Percentiles rank a stretch among this genome's conserved stretches.
These are phyloP conservation scores for Penicillium angulare DNA, from an alignment of 495 filamentous ascomycete species.

Conservation along the genomic window DNA sequence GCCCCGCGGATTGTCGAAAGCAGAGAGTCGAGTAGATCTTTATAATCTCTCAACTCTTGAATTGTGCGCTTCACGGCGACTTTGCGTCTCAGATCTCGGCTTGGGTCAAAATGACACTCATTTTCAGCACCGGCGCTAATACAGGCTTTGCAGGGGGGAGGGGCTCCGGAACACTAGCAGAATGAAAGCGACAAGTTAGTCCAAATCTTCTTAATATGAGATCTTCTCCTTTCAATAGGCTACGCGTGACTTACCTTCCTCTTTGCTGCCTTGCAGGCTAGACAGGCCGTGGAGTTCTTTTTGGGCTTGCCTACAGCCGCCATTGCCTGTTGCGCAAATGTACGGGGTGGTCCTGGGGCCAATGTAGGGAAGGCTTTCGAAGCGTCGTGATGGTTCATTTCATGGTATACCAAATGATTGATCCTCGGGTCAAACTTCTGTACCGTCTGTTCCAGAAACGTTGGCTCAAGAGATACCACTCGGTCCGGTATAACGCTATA, in stretches of 20 bases:
- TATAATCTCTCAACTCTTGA: conserved; percentile 35
- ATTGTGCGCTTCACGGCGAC: conserved; percentile 38
- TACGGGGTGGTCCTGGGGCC: conserved; percentile 31
- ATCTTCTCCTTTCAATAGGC: background rate
- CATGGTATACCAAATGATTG: background rate
- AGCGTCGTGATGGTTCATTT: conserved; percentile 26
- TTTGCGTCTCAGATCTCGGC: conserved; percentile 40
- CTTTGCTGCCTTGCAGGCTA: conserved; percentile 42
- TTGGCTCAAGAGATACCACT: conserved; percentile 2
- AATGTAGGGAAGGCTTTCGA: conserved; percentile 29
- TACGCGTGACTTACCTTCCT: conserved; percentile 38
- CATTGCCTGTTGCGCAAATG: conserved; percentile 16
- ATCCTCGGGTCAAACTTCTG: background rate
- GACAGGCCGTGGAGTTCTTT: conserved; percentile 44
- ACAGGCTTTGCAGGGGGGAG: conserved; percentile 41
- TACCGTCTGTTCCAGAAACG: background rate
- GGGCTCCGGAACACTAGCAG: conserved; percentile 38
- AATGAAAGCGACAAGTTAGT: conserved; percentile 5
- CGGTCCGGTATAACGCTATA: background rate
- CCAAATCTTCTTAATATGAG: background rate
- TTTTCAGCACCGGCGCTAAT: conserved; percentile 16
- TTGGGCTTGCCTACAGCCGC: conserved; percentile 26
- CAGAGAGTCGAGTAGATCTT: conserved; percentile 29
- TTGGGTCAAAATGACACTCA: conserved; percentile 42
- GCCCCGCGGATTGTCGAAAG: conserved; percentile 27